phyloP scores from a whole-genome alignment of 371 early-diverging fungal genomes.

The Cladochytrium tenue region DNA sequence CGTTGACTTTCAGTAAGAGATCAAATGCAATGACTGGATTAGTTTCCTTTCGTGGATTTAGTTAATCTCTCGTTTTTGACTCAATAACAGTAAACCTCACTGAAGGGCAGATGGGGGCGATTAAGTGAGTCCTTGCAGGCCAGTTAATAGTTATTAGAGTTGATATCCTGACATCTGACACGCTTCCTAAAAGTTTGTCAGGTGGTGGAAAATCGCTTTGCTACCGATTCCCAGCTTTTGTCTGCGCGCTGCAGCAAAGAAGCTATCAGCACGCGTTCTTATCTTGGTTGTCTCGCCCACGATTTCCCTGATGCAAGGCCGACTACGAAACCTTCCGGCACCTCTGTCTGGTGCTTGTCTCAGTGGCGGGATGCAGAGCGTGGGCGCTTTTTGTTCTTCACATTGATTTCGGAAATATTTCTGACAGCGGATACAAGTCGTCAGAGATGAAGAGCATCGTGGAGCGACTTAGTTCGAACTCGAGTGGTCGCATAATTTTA shows the following conservation, averaged over 20 bases:
- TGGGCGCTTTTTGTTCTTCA: too few relatives aligned
- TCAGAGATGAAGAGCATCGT: conserved; percentile 49
- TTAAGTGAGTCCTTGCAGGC: conserved; percentile 48
- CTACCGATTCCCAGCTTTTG: conserved; percentile 77
- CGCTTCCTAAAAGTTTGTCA: conserved; percentile 5
- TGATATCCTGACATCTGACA: neutral
- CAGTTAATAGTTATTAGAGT: too few relatives aligned
- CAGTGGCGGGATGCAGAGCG: too few relatives aligned
- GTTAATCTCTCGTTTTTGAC: neutral
- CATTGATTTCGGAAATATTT: too few relatives aligned
- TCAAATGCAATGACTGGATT: conserved; percentile 32
- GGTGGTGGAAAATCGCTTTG: conserved; percentile 81
- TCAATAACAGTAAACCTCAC: too few relatives aligned
- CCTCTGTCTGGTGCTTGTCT: conserved; percentile 66
- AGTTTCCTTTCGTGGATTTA: conserved; percentile 17
- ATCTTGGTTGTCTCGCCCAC: conserved; percentile 80
- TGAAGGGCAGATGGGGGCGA: conserved; percentile 45
- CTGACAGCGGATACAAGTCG: conserved; percentile 31
- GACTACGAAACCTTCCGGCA: conserved; percentile 66
- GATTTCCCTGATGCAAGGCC: conserved; percentile 81
- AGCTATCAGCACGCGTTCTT: conserved; percentile 27
- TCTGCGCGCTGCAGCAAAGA: conserved; percentile 33
- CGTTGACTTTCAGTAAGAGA: too few relatives aligned
- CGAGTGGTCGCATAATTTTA: conserved; percentile 87
- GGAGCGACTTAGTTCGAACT: conserved; percentile 37